These are phyloP conservation scores for Bimuria novae-zelandiae DNA, from an alignment of 2,329 filamentous ascomycete genomes.

Conservation along the genomic window DNA sequence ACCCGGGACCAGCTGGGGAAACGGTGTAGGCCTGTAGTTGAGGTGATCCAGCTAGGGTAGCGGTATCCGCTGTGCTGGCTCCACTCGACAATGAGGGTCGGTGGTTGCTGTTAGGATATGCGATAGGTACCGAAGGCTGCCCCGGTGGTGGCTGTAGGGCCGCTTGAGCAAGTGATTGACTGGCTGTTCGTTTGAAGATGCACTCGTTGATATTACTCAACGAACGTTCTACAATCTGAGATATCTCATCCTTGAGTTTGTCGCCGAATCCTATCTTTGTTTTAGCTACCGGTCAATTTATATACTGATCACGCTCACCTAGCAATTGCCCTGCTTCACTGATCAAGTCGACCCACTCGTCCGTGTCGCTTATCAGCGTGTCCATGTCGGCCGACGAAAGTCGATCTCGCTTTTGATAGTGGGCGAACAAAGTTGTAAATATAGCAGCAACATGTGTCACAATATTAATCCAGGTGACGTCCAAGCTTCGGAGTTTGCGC, in stretches of 20 bases:
- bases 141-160: slow-evolving; percentile 38
- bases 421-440: slow-evolving; percentile 71
- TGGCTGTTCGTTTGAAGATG: slow-evolving; percentile 50
- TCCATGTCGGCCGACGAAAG: slow-evolving; percentile 63
- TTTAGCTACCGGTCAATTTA: not conserved
- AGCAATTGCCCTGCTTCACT: slow-evolving; percentile 68
- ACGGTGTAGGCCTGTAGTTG: slow-evolving; percentile 27
- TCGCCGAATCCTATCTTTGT: slow-evolving; percentile 52
- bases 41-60: slow-evolving; percentile 22
- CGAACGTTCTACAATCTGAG: slow-evolving; percentile 54
- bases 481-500: slow-evolving; percentile 68
- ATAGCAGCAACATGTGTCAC: slow-evolving; percentile 74
- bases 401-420: slow-evolving; percentile 68
- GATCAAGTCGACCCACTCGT: slow-evolving; percentile 69
- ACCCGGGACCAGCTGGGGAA: slow-evolving; percentile 19
- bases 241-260: slow-evolving; percentile 54
- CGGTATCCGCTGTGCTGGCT: slow-evolving; percentile 23
- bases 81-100: slow-evolving; percentile 30
- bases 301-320: slow-evolving; percentile 57
- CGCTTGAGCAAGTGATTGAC: slow-evolving; percentile 49
- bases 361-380: slow-evolving; percentile 69
- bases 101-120: slow-evolving; percentile 32
- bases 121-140: slow-evolving; percentile 15
- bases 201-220: slow-evolving; percentile 54
- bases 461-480: slow-evolving; percentile 78